Base-by-base conservation (phyloP, 1,284 basidiomycete species). In the Malassezia arunalokei region DNA sequence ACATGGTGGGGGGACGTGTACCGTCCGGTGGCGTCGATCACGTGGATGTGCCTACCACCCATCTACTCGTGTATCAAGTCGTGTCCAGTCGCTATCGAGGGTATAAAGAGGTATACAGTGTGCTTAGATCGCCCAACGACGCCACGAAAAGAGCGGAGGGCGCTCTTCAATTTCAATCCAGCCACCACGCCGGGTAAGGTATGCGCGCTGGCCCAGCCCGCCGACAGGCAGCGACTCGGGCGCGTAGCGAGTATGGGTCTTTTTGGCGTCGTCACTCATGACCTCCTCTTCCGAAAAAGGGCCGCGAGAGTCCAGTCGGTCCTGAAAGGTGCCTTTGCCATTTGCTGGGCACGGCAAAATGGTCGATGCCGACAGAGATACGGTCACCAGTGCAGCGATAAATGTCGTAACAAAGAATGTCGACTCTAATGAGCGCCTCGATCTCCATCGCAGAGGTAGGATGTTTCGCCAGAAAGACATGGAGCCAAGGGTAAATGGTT, bases 271-370 rank as follows among this genome's bases (percentile, higher is more conserved):
- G 20, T 24, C 20, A 12, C 12, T 31, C 33, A 24, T 31, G 15
- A 49, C 15, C 1, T 41, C 50, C 8, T 56, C 57, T 9, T 59
- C 52, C 0, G 54, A 27, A 0, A 58, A 27, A 2, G 52, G 47
- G 6, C 43, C 49, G 1, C 62, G 40, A 1, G 29, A 17, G 20
- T 29, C 27, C 42, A 43, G 6, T 30, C 46, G 24, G 40, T 43
- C 29, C 17, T 11, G 15, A 6, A 49, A 24, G 4, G 42, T n/a
- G 29, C 50, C 46, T 6, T 44, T 20, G 5, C 42, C 30, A 30
- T 59, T 60, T 2, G 63, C 64, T 0, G 65, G 65, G 38, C 65
- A 67, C 7, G 65, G 63, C 2, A 67, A 40, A 12, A 65, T 60
- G 15, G 63, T 63, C 6, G 58, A 59, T 3, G 61, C 65, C 5